Conservation (phyloP, 1,284 basidiomycete genomes). For the Dichomitus squalens region DNA sequence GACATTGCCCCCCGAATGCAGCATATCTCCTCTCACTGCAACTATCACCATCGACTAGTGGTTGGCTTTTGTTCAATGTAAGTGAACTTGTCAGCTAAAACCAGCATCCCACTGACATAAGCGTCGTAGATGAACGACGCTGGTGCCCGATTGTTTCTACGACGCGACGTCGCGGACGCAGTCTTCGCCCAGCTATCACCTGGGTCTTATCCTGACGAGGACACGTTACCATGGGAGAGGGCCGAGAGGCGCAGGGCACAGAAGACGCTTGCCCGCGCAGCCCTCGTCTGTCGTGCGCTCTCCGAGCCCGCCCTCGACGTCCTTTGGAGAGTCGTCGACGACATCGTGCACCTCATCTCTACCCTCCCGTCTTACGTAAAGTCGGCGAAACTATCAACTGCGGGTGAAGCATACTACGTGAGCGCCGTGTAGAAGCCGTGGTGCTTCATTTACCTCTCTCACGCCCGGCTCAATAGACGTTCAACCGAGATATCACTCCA, state of each 20-base stretch:
- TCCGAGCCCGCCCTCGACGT: slow-evolving; percentile 5
- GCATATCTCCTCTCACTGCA: not conserved
- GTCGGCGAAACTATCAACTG: not conserved
- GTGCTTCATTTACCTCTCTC: not conserved
- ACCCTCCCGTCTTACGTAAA: not conserved
- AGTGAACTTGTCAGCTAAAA: not conserved
- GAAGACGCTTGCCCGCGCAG: slow-evolving; percentile 3
- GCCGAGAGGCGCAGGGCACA: not conserved
- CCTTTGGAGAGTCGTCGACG: slow-evolving; percentile 12
- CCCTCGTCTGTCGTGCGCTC: slow-evolving; percentile 3
- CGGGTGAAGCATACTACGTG: not conserved
- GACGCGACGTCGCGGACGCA: not conserved
- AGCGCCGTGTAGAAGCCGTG: not conserved
- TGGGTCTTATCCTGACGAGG: not conserved
- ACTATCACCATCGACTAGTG: not conserved
- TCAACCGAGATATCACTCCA: not conserved
- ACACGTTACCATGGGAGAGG: not conserved
- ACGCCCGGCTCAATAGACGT: not conserved
- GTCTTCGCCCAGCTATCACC: not conserved
- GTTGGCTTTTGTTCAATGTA: too few species aligned
- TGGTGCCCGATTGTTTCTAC: not conserved
- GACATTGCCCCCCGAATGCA: not conserved
- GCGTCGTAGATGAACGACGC: not conserved
- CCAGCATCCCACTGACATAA: not conserved
- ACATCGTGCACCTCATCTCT: slow-evolving; percentile 1